A percentile compares a stretch with the other conserved stretches of the same genome.
phyloP scores from a whole-genome alignment of 2,329 filamentous ascomycete species.

The Diaporthe sp. region DNA sequence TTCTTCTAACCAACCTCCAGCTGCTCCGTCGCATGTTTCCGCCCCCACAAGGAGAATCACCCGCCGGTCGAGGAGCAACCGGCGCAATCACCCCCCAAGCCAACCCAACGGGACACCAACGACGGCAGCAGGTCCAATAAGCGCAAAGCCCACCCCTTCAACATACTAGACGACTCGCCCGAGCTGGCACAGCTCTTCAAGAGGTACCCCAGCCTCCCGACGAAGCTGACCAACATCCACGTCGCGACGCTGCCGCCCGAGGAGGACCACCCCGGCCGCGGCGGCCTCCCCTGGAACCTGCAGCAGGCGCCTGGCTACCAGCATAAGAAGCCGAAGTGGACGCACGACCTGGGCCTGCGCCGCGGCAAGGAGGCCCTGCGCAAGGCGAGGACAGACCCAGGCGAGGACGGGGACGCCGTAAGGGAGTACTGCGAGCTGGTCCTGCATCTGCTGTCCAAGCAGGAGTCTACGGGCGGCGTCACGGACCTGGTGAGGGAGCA shows the following conservation, averaged over 20 bases:
- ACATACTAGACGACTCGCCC: conserved; percentile 60
- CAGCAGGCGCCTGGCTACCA: conserved; percentile 38
- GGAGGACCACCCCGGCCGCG: conserved; percentile 28
- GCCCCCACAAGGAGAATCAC: conserved; percentile 45
- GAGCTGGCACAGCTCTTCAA: conserved; percentile 62
- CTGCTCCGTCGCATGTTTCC: conserved; percentile 68
- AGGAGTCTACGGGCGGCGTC: conserved; percentile 44
- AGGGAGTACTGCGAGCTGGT: conserved; percentile 71
- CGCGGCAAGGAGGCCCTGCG: conserved; percentile 66
- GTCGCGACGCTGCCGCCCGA: conserved; percentile 59
- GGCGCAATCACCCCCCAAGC: conserved; percentile 30
- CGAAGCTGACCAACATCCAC: conserved; percentile 60
- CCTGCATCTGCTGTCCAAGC: conserved; percentile 56
- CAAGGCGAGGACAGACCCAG: conserved; percentile 58
- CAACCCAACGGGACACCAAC: conserved; percentile 31
- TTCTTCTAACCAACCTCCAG: conserved; percentile 46
- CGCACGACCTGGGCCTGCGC: conserved; percentile 65
- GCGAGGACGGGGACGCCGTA: conserved; percentile 68
- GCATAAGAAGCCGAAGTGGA: conserved; percentile 61
- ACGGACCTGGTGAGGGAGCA: conserved; percentile 55
- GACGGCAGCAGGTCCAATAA: conserved; percentile 31
- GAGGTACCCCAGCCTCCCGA: conserved; percentile 61
- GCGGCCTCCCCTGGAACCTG: conserved; percentile 36
- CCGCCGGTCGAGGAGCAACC: conserved; percentile 38
- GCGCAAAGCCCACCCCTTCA: conserved; percentile 55